Conservation (phyloP, 768 basidiomycete species). For the Lactarius evosmus region DNA sequence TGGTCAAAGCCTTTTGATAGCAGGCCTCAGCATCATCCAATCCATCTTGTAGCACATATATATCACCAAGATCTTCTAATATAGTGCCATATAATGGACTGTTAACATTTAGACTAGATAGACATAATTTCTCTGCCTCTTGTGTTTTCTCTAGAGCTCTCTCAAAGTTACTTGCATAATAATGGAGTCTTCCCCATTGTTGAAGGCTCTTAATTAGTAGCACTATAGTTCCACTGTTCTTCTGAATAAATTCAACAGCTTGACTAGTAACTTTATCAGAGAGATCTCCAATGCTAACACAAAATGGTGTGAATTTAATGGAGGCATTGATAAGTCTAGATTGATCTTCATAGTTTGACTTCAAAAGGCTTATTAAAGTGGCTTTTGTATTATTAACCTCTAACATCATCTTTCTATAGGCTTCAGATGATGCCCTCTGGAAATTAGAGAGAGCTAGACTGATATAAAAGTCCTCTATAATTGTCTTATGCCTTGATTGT, state of each 20-base stretch:
- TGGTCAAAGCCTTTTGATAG: neutral
- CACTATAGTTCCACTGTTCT: neutral
- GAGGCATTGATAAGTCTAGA: neutral
- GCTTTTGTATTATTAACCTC: constrained; percentile 2
- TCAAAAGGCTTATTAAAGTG: neutral
- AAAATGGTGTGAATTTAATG: neutral
- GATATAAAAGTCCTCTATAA: neutral
- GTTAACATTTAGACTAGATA: neutral
- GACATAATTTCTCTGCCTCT: neutral
- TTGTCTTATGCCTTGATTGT: neutral
- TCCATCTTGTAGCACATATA: neutral
- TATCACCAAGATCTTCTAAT: neutral
- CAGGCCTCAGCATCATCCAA: neutral
- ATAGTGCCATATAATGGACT: neutral
- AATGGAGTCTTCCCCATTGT: neutral
- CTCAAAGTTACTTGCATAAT: neutral
- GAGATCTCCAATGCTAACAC: neutral
- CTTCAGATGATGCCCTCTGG: neutral
- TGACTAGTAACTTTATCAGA: neutral
- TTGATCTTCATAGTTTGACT: neutral
- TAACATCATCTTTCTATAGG: neutral
- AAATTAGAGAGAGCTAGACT: neutral
- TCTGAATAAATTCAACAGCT: neutral
- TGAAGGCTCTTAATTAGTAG: neutral
- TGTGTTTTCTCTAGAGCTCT: neutral